Percentiles rank a stretch among this genome's conserved stretches.
Conservation (phyloP, 169 alveolate genomes). For the Besnoitia besnoiti region DNA sequence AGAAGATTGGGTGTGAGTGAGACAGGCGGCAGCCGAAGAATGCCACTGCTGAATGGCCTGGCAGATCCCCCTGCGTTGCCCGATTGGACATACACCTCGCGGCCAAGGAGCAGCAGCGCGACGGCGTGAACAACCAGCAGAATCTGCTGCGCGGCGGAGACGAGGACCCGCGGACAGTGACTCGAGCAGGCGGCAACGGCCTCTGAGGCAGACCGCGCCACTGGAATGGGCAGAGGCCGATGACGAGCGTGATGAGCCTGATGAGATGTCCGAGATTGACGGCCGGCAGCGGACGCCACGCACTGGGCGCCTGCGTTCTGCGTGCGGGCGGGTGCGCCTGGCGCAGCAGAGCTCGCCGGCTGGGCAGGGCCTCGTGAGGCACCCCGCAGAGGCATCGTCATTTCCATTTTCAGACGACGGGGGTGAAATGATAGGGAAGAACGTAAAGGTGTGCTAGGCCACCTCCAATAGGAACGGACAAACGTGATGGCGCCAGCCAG, state of each 20-base stretch:
- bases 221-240: not conserved
- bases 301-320: not conserved
- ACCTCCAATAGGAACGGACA: no score
- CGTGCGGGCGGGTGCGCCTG: not conserved
- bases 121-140: constrained; percentile 20
- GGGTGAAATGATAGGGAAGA: not conserved
- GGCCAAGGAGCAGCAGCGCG: constrained; percentile 23
- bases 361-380: not conserved
- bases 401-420: not conserved
- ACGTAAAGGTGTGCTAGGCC: not conserved
- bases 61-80: not conserved
- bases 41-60: not conserved
- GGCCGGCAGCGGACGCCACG: not conserved
- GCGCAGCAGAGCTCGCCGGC: no score
- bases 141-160: constrained; percentile 29
- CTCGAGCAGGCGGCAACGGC: constrained; percentile 30
- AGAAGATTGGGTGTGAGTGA: not conserved
- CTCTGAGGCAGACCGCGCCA: constrained; percentile 27
- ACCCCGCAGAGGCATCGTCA: not conserved
- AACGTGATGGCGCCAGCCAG: no score
- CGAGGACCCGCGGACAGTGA: constrained; percentile 25
- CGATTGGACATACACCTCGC: not conserved
- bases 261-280: not conserved
- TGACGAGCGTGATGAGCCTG: not conserved
- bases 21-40: not conserved